These are phyloP conservation scores for Triticum urartu DNA, from an alignment of 176 grass and related monocot genomes.

Conservation along the genomic window DNA sequence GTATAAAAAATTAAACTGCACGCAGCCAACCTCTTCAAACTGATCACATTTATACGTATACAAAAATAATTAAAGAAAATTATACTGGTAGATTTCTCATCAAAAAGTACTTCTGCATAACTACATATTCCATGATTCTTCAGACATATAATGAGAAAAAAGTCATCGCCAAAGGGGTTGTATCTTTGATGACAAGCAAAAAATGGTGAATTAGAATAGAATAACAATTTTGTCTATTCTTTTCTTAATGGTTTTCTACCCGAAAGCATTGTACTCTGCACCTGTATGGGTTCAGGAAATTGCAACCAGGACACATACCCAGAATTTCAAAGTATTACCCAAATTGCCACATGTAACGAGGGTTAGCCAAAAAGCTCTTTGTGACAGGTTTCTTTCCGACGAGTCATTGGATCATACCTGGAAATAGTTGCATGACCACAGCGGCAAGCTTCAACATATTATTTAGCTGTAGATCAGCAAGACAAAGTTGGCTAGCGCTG, in stretches of 20 bases:
- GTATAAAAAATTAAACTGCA: background rate
- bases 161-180: background rate
- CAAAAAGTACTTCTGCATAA: background rate
- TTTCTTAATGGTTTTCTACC: background rate
- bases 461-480: background rate
- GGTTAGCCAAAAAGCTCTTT: background rate
- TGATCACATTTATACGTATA: background rate
- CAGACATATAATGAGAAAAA: background rate
- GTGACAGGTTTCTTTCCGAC: background rate
- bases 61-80: background rate
- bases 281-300: background rate
- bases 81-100: background rate
- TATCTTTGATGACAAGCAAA: background rate
- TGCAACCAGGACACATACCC: background rate
- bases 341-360: background rate
- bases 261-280: background rate
- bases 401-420: conserved; percentile 27
- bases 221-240: background rate
- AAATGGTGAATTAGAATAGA: background rate
- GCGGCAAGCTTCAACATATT: background rate
- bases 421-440: background rate
- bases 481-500: conserved; percentile 6
- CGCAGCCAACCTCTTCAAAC: background rate
- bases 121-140: background rate
- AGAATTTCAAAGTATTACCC: background rate